Evolutionary conservation across 1,284 basidiomycete species (phyloP).

Genomic region (Sporisorium exsertum): DNA sequence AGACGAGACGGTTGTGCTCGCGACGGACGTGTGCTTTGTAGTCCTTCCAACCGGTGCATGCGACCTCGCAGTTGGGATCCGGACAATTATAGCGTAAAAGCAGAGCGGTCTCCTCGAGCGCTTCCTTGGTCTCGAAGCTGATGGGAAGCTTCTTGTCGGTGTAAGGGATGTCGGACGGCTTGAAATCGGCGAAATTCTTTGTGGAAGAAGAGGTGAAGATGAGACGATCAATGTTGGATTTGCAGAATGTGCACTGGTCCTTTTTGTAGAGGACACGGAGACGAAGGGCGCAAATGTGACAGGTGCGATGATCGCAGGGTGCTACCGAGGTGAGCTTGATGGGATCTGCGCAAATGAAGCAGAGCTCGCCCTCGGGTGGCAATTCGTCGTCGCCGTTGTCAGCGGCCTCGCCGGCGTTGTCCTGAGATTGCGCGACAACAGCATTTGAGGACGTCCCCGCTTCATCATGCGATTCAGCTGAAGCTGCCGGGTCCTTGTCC

Average conservation of each 20-base stretch:
- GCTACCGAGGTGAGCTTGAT: conserved; percentile 90
- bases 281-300: conserved; percentile 91
- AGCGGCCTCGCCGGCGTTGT: neutral
- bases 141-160: conserved; percentile 75
- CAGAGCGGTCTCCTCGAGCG: conserved; percentile 94
- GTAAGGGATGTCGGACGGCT: conserved; percentile 57
- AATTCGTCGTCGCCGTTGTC: conserved; percentile 70
- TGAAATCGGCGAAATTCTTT: conserved; percentile 54
- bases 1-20: conserved; percentile 78
- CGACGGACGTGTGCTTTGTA: conserved; percentile 83
- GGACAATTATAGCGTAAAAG: conserved; percentile 78
- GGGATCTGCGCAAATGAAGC: conserved; percentile 96
- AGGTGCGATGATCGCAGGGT: conserved; percentile 90
- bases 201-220: conserved; percentile 81
- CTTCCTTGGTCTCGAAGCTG: conserved; percentile 88
- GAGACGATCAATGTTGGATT: conserved; percentile 83
- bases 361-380: conserved; percentile 72
- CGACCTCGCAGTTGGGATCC: conserved; percentile 77
- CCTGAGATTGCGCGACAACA: neutral
- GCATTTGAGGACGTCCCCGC: neutral
- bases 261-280: conserved; percentile 89
- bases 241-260: conserved; percentile 93
- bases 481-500: neutral
- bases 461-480: neutral
- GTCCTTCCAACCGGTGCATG: conserved; percentile 87